These are phyloP conservation scores for Yarrowia hollandica DNA, from an alignment of 805 yeast genomes.

Conservation along the genomic window DNA sequence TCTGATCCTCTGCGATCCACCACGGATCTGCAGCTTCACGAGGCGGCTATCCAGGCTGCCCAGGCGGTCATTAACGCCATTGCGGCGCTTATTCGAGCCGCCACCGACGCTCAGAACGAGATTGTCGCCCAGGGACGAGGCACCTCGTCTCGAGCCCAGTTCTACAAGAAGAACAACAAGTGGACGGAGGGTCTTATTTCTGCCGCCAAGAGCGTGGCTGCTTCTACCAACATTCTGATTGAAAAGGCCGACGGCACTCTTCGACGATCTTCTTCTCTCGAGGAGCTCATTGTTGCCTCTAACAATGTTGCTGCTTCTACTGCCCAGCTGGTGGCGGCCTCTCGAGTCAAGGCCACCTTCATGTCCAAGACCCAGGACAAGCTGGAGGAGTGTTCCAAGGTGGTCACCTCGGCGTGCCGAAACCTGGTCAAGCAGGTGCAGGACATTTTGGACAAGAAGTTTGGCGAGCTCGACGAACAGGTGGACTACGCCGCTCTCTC, in stretches of 20 bases:
- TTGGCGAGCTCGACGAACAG: conserved; percentile 38
- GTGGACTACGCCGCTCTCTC: conserved; percentile 68
- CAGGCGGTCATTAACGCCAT: conserved; percentile 79
- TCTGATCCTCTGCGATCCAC: conserved; percentile 54
- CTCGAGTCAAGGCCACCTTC: conserved; percentile 78
- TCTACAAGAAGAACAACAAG: conserved; percentile 80
- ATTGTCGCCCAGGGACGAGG: conserved; percentile 74
- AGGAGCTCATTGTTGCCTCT: conserved; percentile 84
- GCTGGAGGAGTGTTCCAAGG: conserved; percentile 66
- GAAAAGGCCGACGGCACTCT: conserved; percentile 85
- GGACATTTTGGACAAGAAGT: conserved; percentile 46
- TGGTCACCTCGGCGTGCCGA: conserved; percentile 76
- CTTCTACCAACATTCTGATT: conserved; percentile 76
- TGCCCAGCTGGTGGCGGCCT: conserved; percentile 88
- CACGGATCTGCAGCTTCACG: conserved; percentile 67
- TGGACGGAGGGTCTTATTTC: conserved; percentile 94
- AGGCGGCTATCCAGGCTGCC: conserved; percentile 74
- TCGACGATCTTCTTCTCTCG: conserved; percentile 62
- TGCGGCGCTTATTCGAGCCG: conserved; percentile 66
- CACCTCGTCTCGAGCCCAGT: conserved; percentile 63
- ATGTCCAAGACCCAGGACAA: conserved; percentile 74
- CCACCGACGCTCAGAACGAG: conserved; percentile 79
- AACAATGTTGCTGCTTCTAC: conserved; percentile 91
- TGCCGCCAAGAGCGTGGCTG: conserved; percentile 85
- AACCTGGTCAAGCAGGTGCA: conserved; percentile 70